A percentile compares a stretch with the other conserved stretches of the same genome.
These are phyloP conservation scores for Vitis hybrid DNA, from an alignment of 177 flowering plant species.

Conservation along the genomic window DNA sequence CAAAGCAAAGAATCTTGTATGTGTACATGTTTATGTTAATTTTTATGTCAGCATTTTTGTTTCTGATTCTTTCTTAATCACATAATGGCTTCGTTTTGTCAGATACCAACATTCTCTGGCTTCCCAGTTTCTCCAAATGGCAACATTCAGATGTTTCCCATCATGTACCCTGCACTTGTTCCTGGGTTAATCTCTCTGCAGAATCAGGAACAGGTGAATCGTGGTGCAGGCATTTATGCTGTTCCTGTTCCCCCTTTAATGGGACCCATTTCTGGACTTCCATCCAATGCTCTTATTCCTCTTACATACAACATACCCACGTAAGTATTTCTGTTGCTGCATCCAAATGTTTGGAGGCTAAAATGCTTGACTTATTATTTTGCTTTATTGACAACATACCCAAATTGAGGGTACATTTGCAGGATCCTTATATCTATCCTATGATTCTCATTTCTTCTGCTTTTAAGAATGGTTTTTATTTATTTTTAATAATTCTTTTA, in stretches of 20 bases:
- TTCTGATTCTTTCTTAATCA: too few relatives aligned
- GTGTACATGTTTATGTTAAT: not conserved
- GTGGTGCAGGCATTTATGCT: constrained; percentile 90
- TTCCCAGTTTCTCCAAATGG: constrained; percentile 43
- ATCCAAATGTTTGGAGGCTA: not conserved
- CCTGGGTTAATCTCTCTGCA: constrained; percentile 49
- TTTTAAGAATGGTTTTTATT: not conserved
- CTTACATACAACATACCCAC: constrained; percentile 77
- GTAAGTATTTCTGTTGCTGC: constrained; percentile 46
- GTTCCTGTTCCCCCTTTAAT: constrained; percentile 63
- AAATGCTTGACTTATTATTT: too few relatives aligned
- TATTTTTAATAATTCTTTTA: not conserved
- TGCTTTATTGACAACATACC: too few relatives aligned
- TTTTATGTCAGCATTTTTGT: not conserved
- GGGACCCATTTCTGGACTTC: constrained; percentile 59
- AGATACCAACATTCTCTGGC: constrained; percentile 44
- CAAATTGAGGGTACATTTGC: not conserved
- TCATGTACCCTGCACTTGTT: constrained; percentile 61
- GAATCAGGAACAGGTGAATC: constrained; percentile 60
- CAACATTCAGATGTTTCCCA: constrained; percentile 54
- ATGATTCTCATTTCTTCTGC: not conserved
- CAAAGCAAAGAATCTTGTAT: not conserved
- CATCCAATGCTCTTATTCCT: constrained; percentile 72
- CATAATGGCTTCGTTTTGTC: constrained; percentile 18
- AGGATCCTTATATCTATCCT: not conserved